A percentile compares a stretch with the other conserved stretches of the same genome.
phyloP scores from a whole-genome alignment of 108 stramenopile species.

The Schizochytrium sp. region DNA sequence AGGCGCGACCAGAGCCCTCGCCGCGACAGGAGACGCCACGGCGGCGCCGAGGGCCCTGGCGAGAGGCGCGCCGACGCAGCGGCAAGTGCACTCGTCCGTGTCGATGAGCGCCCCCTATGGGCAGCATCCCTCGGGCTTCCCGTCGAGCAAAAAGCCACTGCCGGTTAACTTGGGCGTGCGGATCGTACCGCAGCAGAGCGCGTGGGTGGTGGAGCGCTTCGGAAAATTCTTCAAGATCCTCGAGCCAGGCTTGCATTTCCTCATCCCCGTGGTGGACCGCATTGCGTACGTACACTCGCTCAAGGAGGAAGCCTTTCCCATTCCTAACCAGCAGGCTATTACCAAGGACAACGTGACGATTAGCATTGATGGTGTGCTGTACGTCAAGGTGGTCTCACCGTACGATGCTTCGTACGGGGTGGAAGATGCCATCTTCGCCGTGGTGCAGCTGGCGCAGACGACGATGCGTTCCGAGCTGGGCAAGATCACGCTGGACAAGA shows the following conservation, averaged over 20 bases:
- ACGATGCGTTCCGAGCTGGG: slow-evolving; percentile 30
- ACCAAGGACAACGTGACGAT: slow-evolving; percentile 31
- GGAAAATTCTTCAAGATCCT: slow-evolving; percentile 20
- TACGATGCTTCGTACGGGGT: slow-evolving; percentile 25
- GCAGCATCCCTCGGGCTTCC: not conserved
- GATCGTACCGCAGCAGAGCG: slow-evolving; percentile 28
- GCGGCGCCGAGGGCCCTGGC: too few species aligned
- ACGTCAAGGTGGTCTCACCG: not conserved
- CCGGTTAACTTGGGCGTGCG: not conserved
- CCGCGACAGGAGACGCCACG: too few species aligned
- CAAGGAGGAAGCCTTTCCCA: slow-evolving; percentile 23
- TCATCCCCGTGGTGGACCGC: slow-evolving; percentile 21
- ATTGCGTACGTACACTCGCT: slow-evolving; percentile 25
- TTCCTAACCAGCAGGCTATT: slow-evolving; percentile 20
- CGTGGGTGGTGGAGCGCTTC: slow-evolving; percentile 24
- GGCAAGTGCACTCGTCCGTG: not conserved
- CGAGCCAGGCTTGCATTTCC: slow-evolving; percentile 24
- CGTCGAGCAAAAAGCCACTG: slow-evolving; percentile 8
- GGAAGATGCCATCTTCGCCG: slow-evolving; percentile 20
- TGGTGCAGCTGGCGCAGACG: slow-evolving; percentile 28
- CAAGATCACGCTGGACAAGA: slow-evolving; percentile 26
- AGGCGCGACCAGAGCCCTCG: not conserved
- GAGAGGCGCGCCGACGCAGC: not conserved
- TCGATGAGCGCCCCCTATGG: not conserved
- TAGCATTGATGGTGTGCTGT: slow-evolving; percentile 25